A percentile compares a stretch with the other conserved stretches of the same genome.
These are phyloP conservation scores for Plantago major DNA, from an alignment of 257 asterid genomes.

Conservation along the genomic window DNA sequence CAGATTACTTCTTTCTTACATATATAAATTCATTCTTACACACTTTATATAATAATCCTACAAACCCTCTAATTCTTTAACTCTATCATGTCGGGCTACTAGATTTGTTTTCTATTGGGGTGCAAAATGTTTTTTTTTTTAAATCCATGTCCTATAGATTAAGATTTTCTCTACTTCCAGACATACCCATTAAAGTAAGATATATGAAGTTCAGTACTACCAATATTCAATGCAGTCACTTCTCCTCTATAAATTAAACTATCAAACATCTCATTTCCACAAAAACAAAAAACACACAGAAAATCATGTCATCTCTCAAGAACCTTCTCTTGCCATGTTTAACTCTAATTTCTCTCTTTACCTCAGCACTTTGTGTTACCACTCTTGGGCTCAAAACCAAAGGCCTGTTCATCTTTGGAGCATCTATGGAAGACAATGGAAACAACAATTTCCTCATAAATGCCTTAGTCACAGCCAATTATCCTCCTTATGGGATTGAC, in stretches of 20 bases:
- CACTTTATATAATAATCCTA: no score
- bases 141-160: no score
- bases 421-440: conserved; percentile 67
- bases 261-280: neutral
- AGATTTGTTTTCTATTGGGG: no score
- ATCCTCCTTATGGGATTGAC: conserved; percentile 63
- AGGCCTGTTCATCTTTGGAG: conserved; percentile 11
- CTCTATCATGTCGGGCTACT: no score
- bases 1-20: no score
- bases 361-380: no score
- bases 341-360: conserved; percentile 16
- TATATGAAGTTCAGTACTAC: neutral
- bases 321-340: conserved; percentile 4
- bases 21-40: no score
- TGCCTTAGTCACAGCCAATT: conserved; percentile 57
- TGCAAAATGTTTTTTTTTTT: no score
- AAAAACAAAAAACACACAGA: neutral
- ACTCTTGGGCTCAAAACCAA: no score
- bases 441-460: conserved; percentile 57
- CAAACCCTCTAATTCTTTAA: no score
- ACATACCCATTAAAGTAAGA: no score
- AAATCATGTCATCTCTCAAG: conserved; percentile 12
- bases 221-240: neutral
- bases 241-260: conserved; percentile 21
- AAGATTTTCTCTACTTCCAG: no score